Conservation (phyloP, 2,329 filamentous ascomycete genomes). For the Aspergillus pseudoterreus region DNA sequence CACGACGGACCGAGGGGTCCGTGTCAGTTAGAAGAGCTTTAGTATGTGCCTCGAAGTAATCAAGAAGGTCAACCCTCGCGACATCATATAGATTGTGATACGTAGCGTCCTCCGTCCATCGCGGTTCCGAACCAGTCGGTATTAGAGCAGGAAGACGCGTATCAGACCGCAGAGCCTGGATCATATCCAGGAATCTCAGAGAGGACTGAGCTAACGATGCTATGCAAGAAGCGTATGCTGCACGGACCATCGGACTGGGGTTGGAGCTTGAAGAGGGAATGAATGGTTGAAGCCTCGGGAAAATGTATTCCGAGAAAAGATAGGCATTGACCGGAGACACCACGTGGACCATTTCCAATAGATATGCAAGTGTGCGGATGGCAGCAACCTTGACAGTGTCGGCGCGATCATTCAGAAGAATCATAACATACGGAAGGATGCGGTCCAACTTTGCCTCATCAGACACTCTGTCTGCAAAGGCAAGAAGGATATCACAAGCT, state of each 20-base stretch:
- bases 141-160: constrained; percentile 74
- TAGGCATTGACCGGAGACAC: constrained; percentile 72
- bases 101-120: constrained; percentile 62
- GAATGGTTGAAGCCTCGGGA: constrained; percentile 57
- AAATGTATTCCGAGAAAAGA: constrained; percentile 64
- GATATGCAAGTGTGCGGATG: constrained; percentile 80
- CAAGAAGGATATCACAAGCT: constrained; percentile 85
- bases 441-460: constrained; percentile 96
- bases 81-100: constrained; percentile 85
- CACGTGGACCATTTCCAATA: constrained; percentile 81
- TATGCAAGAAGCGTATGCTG: constrained; percentile 89
- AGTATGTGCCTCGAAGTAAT: constrained; percentile 81
- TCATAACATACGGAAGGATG: constrained; percentile 84
- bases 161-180: constrained; percentile 80
- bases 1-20: constrained; percentile 80
- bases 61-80: constrained; percentile 75
- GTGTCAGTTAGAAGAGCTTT: constrained; percentile 85
- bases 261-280: constrained; percentile 51
- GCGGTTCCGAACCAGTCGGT: constrained; percentile 70
- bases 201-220: constrained; percentile 85
- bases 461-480: constrained; percentile 84
- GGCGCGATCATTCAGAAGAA: constrained; percentile 73
- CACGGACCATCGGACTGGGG: constrained; percentile 69
- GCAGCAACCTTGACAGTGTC: constrained; percentile 84
- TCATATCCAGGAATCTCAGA: constrained; percentile 81